Percentiles rank a stretch among this genome's conserved stretches.
These are phyloP conservation scores for Populus nigra DNA, from an alignment of 345 rosid genomes.

Conservation along the genomic window DNA sequence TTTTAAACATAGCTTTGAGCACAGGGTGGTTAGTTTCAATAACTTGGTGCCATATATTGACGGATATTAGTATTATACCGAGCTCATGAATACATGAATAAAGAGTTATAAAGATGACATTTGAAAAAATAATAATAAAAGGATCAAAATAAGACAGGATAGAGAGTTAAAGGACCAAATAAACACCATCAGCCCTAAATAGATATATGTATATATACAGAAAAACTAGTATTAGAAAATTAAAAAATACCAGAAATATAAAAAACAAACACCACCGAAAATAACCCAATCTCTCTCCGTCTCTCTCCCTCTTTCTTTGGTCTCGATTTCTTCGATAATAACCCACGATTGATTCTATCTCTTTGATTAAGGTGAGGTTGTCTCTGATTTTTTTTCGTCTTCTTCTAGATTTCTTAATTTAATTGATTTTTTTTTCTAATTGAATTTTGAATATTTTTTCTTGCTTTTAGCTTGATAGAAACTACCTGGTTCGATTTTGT, in stretches of 20 bases:
- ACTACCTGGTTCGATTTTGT: neutral
- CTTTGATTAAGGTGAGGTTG: neutral
- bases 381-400: neutral
- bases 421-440: neutral
- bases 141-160: neutral
- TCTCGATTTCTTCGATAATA: constrained; percentile 3
- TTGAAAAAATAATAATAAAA: neutral
- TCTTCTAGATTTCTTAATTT: neutral
- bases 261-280: neutral
- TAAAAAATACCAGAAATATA: neutral
- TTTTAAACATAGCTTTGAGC: too few relatives aligned
- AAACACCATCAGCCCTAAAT: neutral
- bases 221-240: neutral
- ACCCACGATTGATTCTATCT: neutral
- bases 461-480: neutral
- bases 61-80: too few relatives aligned
- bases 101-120: neutral
- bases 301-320: neutral
- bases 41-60: too few relatives aligned
- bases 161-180: neutral
- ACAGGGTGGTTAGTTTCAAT: too few relatives aligned
- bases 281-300: neutral
- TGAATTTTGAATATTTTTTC: neutral
- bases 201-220: neutral
- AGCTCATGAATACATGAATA: too few relatives aligned